phyloP scores from a whole-genome alignment of 1,284 basidiomycete genomes.

The Irpex sp. region DNA sequence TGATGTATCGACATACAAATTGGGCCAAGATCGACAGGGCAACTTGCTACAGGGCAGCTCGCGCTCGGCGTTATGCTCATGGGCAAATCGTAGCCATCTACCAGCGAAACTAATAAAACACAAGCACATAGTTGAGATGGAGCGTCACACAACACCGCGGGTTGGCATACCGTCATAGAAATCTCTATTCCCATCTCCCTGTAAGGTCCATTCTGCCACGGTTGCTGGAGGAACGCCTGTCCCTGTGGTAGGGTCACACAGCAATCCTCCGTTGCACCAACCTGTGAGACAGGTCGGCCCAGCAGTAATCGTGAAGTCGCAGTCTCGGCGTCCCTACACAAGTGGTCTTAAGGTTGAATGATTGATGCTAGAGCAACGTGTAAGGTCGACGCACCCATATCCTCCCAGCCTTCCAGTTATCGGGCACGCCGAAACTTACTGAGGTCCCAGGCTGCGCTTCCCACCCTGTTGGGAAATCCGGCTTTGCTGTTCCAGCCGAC shows the following conservation, averaged over 20 bases:
- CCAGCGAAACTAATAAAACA: conserved; percentile 28
- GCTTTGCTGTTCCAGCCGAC: conserved; percentile 20
- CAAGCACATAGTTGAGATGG: neutral
- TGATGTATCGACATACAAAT: conserved; percentile 21
- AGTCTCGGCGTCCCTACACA: conserved; percentile 32
- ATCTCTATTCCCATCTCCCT: conserved; percentile 28
- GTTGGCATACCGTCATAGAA: conserved; percentile 35
- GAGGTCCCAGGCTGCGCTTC: conserved; percentile 27
- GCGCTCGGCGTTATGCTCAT: conserved; percentile 35
- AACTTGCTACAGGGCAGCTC: conserved; percentile 38
- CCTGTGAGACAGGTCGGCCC: conserved; percentile 40
- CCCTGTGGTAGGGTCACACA: conserved; percentile 35
- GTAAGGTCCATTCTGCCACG: conserved; percentile 41
- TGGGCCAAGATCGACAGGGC: conserved; percentile 39
- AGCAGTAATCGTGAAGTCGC: conserved; percentile 37
- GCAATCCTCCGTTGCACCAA: conserved; percentile 44
- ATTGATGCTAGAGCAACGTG: neutral
- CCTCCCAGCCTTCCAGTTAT: conserved; percentile 36
- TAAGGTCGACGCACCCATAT: conserved; percentile 29
- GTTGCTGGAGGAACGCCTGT: conserved; percentile 40
- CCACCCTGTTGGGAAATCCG: conserved; percentile 29
- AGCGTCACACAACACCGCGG: neutral
- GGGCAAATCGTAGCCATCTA: conserved; percentile 41
- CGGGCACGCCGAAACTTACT: conserved; percentile 31
- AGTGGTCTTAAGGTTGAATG: neutral